phyloP scores from a whole-genome alignment of 1,284 basidiomycete genomes.

The Tilletia indica region DNA sequence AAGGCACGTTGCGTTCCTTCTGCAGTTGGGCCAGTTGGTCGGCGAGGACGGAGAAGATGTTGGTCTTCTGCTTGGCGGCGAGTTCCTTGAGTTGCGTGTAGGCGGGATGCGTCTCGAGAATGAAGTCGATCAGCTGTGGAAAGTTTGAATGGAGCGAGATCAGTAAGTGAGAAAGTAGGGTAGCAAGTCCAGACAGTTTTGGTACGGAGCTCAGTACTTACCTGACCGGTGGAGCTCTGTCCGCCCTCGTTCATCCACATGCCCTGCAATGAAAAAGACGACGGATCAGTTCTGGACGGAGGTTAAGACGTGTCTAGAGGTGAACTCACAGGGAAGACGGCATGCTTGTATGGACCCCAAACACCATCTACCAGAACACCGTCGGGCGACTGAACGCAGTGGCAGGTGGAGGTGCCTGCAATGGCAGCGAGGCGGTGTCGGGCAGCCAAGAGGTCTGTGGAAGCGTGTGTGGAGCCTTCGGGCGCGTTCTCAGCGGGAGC shows the following conservation, averaged over 20 bases:
- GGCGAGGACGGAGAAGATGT: slow-evolving; percentile 66
- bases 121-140: slow-evolving; percentile 81
- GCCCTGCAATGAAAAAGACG: slow-evolving; percentile 57
- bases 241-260: slow-evolving; percentile 97
- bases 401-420: slow-evolving; percentile 93
- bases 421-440: slow-evolving; percentile 79
- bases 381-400: slow-evolving; percentile 70
- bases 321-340: slow-evolving; percentile 70
- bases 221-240: slow-evolving; percentile 96
- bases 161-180: background rate
- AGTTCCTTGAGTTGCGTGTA: slow-evolving; percentile 68
- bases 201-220: slow-evolving; percentile 43
- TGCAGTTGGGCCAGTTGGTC: slow-evolving; percentile 71
- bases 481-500: slow-evolving; percentile 67
- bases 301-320: background rate
- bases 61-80: slow-evolving; percentile 58
- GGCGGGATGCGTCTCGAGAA: slow-evolving; percentile 87
- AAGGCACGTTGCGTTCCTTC: slow-evolving; percentile 57
- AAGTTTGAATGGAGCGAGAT: background rate
- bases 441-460: slow-evolving; percentile 39
- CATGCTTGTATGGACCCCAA: slow-evolving; percentile 92
- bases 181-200: too few relatives aligned
- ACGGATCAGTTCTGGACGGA: background rate
- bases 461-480: slow-evolving; percentile 54
- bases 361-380: slow-evolving; percentile 86